Evolutionary conservation across 2,329 filamentous ascomycete species (phyloP).

Genomic region (Botrytis pseudocinerea): DNA sequence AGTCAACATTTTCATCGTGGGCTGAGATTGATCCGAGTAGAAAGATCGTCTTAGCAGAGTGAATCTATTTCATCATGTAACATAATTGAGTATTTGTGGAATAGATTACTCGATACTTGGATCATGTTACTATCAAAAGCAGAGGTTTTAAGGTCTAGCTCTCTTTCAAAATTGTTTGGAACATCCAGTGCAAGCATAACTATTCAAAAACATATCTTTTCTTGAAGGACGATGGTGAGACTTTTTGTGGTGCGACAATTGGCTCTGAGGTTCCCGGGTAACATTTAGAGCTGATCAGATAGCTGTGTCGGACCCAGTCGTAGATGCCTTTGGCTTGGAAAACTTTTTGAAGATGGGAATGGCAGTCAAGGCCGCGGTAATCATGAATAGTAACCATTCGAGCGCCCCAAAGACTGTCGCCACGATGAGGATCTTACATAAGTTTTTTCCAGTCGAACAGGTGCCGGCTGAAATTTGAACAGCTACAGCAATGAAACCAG

Average conservation of each 20-base stretch:
- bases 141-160: no score
- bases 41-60: background rate
- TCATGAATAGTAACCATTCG: background rate
- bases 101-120: background rate
- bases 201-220: background rate
- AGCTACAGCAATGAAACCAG: background rate
- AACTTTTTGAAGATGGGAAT: background rate
- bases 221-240: background rate
- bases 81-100: background rate
- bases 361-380: background rate
- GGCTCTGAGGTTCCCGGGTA: background rate
- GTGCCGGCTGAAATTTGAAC: background rate
- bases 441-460: background rate
- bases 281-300: background rate
- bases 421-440: background rate
- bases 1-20: background rate
- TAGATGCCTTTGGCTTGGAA: background rate
- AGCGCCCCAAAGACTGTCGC: background rate
- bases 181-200: background rate
- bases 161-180: background rate
- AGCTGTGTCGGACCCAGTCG: background rate
- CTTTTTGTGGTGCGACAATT: background rate
- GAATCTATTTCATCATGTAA: background rate
- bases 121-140: background rate
- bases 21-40: background rate